Conservation (phyloP, 208 protist species). For the Balamuthia mandrillaris region DNA sequence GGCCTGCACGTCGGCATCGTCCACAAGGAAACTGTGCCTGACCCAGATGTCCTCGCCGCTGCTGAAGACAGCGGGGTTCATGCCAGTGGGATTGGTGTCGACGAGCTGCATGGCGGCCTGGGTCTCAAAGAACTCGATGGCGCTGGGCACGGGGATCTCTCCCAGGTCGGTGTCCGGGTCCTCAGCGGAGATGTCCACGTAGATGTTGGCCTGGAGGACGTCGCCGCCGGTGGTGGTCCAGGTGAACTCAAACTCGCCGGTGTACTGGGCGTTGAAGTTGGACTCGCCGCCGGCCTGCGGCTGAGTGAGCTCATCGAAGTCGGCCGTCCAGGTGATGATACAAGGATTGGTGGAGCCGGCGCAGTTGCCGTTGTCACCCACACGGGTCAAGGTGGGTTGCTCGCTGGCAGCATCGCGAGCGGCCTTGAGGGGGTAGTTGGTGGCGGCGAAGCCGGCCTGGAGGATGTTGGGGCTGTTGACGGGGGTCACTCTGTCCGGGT, state of each 20-base stretch:
- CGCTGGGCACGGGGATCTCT: background rate
- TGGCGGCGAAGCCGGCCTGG: background rate
- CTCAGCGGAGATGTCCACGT: background rate
- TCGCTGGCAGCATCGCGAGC: background rate
- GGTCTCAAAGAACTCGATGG: background rate
- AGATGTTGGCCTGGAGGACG: background rate
- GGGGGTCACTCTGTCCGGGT: background rate
- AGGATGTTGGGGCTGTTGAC: background rate
- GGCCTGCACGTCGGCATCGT: background rate
- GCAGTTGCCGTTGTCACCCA: background rate
- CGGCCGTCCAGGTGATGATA: background rate
- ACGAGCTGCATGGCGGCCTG: background rate
- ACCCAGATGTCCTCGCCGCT: background rate
- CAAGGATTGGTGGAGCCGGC: background rate
- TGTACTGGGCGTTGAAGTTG: background rate
- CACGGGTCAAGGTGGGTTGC: background rate
- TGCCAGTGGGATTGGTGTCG: background rate
- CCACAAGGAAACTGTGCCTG: background rate
- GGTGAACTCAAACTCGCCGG: background rate
- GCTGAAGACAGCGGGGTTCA: background rate
- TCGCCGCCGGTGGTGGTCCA: background rate
- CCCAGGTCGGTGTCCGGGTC: background rate
- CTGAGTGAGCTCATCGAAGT: background rate
- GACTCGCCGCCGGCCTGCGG: background rate
- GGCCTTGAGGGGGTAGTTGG: background rate